Percentiles rank a stretch among this genome's conserved stretches.
These are phyloP conservation scores for Saccharomycopsis sp. DNA, from an alignment of 805 yeast genomes.

Conservation along the genomic window DNA sequence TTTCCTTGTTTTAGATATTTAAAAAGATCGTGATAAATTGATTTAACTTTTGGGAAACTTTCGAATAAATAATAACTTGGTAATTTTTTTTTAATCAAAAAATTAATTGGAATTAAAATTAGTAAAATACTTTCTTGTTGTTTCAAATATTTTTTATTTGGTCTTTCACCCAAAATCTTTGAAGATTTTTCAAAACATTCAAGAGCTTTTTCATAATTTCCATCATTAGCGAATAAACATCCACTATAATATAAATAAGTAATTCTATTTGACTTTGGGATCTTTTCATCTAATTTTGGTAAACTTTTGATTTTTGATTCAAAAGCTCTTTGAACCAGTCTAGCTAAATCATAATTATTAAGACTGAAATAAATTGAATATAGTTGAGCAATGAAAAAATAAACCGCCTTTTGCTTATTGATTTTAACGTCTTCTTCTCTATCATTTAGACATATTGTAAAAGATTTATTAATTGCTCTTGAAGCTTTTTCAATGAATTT, in stretches of 20 bases:
- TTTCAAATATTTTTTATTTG: neutral
- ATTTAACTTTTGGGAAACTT: slow-evolving; percentile 30
- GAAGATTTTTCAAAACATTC: slow-evolving; percentile 42
- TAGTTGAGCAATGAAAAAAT: slow-evolving; percentile 59
- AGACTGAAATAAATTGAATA: slow-evolving; percentile 60
- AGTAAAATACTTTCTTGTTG: slow-evolving; percentile 33
- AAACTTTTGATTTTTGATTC: slow-evolving; percentile 40
- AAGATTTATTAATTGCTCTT: slow-evolving; percentile 57
- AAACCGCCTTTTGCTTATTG: slow-evolving; percentile 55
- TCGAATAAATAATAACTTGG: slow-evolving; percentile 30
- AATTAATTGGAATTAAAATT: slow-evolving; percentile 53
- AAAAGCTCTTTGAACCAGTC: slow-evolving; percentile 62
- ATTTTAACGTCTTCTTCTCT: slow-evolving; percentile 39
- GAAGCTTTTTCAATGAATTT: slow-evolving; percentile 43
- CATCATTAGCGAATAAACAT: slow-evolving; percentile 52
- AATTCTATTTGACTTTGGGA: slow-evolving; percentile 42
- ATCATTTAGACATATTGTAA: slow-evolving; percentile 72
- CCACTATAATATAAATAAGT: slow-evolving; percentile 64
- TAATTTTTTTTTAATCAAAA: slow-evolving; percentile 35
- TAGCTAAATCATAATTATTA: slow-evolving; percentile 61
- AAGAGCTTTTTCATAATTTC: slow-evolving; percentile 43
- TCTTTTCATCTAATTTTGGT: slow-evolving; percentile 32
- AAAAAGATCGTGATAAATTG: slow-evolving; percentile 38
- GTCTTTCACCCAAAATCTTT: too few relatives aligned
- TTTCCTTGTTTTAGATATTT: slow-evolving; percentile 45